Conservation (phyloP, 2,329 filamentous ascomycete genomes). For the Botrytis squamosa region DNA sequence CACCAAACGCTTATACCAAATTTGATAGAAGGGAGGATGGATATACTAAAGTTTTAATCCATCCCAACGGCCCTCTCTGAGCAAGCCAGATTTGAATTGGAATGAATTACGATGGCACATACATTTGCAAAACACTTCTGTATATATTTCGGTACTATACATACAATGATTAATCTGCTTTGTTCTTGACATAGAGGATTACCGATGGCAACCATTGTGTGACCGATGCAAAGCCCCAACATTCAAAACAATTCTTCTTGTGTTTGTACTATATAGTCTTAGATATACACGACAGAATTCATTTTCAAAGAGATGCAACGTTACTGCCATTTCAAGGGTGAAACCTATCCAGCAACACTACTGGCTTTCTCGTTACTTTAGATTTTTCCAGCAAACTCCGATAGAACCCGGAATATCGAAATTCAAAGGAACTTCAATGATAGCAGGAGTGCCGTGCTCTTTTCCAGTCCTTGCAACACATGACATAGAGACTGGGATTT, state of each 20-base stretch:
- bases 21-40: constrained; percentile 57
- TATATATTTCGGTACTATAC: not conserved
- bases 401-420: not conserved
- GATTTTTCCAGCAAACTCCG: not conserved
- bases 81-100: constrained; percentile 32
- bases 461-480: not conserved
- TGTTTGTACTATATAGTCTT: not conserved
- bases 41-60: constrained; percentile 12
- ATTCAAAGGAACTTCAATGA: too few relatives aligned
- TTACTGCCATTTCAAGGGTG: not conserved
- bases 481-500: too few relatives aligned
- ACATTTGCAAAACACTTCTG: not conserved
- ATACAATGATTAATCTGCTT: not conserved
- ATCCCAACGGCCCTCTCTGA: constrained; percentile 10
- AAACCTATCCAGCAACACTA: not conserved
- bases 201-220: not conserved
- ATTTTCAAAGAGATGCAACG: not conserved
- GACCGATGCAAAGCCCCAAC: not conserved
- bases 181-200: not conserved
- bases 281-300: not conserved
- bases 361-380: not conserved
- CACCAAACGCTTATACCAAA: constrained; percentile 60
- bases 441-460: not conserved
- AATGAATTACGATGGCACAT: not conserved
- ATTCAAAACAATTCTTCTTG: not conserved